Conservation (phyloP, 306 rosid species). For the Macrotyloma uniflorum region DNA sequence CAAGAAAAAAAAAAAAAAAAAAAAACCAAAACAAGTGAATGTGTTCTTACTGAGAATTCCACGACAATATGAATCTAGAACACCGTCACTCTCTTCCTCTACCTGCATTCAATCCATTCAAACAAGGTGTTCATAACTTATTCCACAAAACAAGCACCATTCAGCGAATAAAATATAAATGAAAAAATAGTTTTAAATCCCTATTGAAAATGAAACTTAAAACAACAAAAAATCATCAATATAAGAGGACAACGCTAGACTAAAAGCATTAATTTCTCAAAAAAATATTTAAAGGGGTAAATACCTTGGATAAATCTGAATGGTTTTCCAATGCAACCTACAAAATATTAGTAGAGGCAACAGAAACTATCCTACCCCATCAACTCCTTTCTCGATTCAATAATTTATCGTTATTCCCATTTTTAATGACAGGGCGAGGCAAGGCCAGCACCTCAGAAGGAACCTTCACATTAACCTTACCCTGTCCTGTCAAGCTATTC, state of each 20-base stretch:
- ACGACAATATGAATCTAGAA: not conserved
- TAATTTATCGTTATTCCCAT: conserved; percentile 5
- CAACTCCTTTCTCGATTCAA: conserved; percentile 33
- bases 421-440: conserved; percentile 19
- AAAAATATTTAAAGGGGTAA: too few species aligned
- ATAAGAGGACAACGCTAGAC: too few species aligned
- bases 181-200: not conserved
- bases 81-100: not conserved
- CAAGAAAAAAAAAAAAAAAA: not conserved
- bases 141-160: not conserved
- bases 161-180: not conserved
- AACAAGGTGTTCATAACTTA: not conserved
- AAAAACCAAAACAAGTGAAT: not conserved
- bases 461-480: not conserved
- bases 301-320: not conserved
- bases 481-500: not conserved
- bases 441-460: not conserved
- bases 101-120: conserved; percentile 32
- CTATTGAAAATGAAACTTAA: too few species aligned
- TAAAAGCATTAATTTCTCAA: too few species aligned
- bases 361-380: conserved; percentile 35
- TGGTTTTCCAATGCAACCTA: conserved; percentile 13
- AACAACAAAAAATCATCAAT: not conserved
- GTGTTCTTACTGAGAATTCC: conserved; percentile 31
- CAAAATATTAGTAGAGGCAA: not conserved